A percentile compares a stretch with the other conserved stretches of the same genome.
These are phyloP conservation scores for Endotrypanum monterogeii DNA, from an alignment of 208 protist genomes.

Conservation along the genomic window DNA sequence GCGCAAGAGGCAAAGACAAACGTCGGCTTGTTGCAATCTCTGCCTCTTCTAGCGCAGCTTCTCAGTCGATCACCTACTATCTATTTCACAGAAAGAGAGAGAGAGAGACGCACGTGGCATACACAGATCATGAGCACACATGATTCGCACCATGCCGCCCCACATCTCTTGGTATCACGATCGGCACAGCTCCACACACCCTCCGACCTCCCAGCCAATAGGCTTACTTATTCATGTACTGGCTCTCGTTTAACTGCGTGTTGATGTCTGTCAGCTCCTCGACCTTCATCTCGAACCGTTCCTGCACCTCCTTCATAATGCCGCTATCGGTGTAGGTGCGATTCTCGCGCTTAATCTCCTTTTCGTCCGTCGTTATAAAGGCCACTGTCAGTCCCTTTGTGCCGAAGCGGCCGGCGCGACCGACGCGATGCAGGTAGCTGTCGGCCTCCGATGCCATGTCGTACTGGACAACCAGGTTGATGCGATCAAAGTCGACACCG, in stretches of 20 bases:
- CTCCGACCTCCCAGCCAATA: not conserved
- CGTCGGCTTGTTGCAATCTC: not conserved
- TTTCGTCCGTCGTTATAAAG: slow-evolving; percentile 97
- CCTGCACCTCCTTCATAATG: slow-evolving; percentile 96
- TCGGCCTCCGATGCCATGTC: slow-evolving; percentile 98
- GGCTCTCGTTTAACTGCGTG: slow-evolving; percentile 85
- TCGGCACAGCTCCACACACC: not conserved
- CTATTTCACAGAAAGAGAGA: not conserved
- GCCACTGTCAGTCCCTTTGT: slow-evolving; percentile 99
- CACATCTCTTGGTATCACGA: no score
- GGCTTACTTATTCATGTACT: slow-evolving; percentile 91
- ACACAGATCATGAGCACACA: no score
- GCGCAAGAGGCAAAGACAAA: not conserved
- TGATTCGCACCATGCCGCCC: no score
- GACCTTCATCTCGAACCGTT: slow-evolving; percentile 98
- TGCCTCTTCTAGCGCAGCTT: not conserved
- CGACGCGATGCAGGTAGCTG: slow-evolving; percentile 98
- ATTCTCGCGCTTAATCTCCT: slow-evolving; percentile 88
- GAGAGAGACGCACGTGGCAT: not conserved
- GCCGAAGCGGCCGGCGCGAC: slow-evolving; percentile 98
- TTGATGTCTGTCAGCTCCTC: slow-evolving; percentile 95
- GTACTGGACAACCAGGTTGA: slow-evolving; percentile 99
- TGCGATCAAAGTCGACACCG: slow-evolving; percentile 99
- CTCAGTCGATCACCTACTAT: not conserved
- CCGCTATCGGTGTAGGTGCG: slow-evolving; percentile 87